Evolutionary conservation across 257 asterid species (phyloP).

Genomic region (Przewalskia tangutica): DNA sequence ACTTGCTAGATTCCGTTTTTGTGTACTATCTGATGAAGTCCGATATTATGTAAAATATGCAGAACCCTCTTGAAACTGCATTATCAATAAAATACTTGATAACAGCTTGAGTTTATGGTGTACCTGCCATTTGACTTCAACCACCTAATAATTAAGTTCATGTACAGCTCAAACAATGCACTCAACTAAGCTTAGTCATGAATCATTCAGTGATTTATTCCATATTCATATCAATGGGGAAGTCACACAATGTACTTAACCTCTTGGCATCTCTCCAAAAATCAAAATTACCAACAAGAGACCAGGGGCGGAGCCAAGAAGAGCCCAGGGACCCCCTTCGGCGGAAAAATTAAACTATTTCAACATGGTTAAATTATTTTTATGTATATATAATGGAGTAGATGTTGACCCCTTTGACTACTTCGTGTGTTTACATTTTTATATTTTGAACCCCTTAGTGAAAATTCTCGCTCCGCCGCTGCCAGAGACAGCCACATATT

Average conservation of each 20-base stretch:
- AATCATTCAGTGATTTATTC: not conserved
- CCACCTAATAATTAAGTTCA: not conserved
- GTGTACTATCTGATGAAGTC: not conserved
- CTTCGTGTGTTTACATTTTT: too few species aligned
- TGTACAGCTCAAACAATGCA: too few species aligned
- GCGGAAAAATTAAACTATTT: too few species aligned
- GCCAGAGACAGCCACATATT: not conserved
- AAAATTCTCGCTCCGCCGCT: too few species aligned
- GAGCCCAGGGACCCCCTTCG: too few species aligned
- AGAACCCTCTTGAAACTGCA: not conserved
- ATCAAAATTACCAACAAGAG: not conserved
- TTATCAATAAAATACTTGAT: not conserved
- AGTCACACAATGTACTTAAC: not conserved
- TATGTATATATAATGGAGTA: too few species aligned
- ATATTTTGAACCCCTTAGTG: too few species aligned
- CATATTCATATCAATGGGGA: not conserved
- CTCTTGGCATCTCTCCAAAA: not conserved
- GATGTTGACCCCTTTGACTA: too few species aligned
- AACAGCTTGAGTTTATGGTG: too few species aligned
- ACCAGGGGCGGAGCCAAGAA: too few species aligned
- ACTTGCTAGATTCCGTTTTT: not conserved
- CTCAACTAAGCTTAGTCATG: not conserved
- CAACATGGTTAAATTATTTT: too few species aligned
- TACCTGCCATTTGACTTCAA: not conserved
- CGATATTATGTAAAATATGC: not conserved